Base-by-base conservation (phyloP, 1,139 yeast species). In the Suhomyces bribrorum region DNA sequence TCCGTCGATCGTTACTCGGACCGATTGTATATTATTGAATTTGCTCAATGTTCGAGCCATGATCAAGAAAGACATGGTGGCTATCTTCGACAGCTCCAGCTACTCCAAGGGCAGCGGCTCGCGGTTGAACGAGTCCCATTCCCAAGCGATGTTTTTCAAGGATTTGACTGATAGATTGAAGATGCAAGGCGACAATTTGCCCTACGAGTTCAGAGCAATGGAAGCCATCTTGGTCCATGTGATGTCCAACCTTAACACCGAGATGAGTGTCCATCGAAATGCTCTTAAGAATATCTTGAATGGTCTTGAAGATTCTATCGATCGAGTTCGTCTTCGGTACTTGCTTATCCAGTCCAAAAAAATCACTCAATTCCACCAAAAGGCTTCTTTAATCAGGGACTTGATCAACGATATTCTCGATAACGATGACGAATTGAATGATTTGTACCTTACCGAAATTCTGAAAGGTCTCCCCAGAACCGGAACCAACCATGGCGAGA, bases 121-220 rank as follows among this genome's bases (percentile, higher is more conserved):
- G 4, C 54, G 67, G 11, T 50, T 53, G 35, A 64, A 66, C 38
- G 71, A 64, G 39, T 59, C 71, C 2, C 64, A 66, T 37, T 58
- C 75, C 2, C 69, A 68, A 37, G 59, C 65, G 4, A 46, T 55
- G 8, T 63, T 71, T 32, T 48, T 72, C 5, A 61, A 58, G 31
- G 73, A 67, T 24, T 45, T 72, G 49, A 52, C 57, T 6, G 52
- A 50, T 18, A 53, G 65, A 7, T 52, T 71, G 17, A 53, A 57
- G 32, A 48, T 4, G 50, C 44, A 31, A 39, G 52, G 54, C n/a
- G 60, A 57, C 4, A 45, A 53, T 5, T 46, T 69, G 18, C 74
- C 75, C 1, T 72, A 69, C 44, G 77, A 72, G 47, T 67, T 71
- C 41, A 49, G 73, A 23, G 77, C 77, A 0, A 46, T 72, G 34